Percentiles rank a stretch among this genome's conserved stretches.
These are phyloP conservation scores for Leishmania amazonensis DNA, from an alignment of 208 protist species.

Conservation along the genomic window DNA sequence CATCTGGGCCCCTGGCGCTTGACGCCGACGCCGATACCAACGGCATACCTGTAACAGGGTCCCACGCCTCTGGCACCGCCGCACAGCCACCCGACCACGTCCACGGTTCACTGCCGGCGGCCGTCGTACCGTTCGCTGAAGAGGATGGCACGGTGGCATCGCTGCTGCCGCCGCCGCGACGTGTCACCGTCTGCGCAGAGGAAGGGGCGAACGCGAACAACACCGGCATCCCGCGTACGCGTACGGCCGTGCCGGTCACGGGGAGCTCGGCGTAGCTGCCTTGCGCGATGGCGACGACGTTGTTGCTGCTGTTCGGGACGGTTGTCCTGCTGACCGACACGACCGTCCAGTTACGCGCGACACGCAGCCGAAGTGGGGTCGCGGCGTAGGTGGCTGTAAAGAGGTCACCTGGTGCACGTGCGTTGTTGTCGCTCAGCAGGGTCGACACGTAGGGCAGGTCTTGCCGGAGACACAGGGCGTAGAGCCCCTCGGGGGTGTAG, in stretches of 20 bases:
- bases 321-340: constrained; percentile 14
- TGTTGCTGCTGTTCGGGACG: not conserved
- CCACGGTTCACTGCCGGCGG: not conserved
- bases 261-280: constrained; percentile 42
- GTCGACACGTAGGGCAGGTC: constrained; percentile 25
- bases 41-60: constrained; percentile 22
- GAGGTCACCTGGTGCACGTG: not conserved
- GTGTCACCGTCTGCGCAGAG: constrained; percentile 8
- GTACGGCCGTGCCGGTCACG: constrained; percentile 54
- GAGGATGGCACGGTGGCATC: no score
- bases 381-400: constrained; percentile 19
- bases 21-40: constrained; percentile 4
- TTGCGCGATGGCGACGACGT: constrained; percentile 42
- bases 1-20: not conserved
- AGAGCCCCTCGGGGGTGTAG: constrained; percentile 50
- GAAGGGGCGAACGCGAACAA: constrained; percentile 43
- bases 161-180: not conserved
- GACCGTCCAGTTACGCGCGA: constrained; percentile 25
- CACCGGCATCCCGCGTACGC: constrained; percentile 38
- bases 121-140: no score
- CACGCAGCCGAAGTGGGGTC: constrained; percentile 24
- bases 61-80: constrained; percentile 27
- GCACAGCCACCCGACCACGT: constrained; percentile 31
- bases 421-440: not conserved
- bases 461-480: constrained; percentile 51